Evolutionary conservation across 2,329 filamentous ascomycete genomes (phyloP).

Genomic region (Podosphaera xanthii): DNA sequence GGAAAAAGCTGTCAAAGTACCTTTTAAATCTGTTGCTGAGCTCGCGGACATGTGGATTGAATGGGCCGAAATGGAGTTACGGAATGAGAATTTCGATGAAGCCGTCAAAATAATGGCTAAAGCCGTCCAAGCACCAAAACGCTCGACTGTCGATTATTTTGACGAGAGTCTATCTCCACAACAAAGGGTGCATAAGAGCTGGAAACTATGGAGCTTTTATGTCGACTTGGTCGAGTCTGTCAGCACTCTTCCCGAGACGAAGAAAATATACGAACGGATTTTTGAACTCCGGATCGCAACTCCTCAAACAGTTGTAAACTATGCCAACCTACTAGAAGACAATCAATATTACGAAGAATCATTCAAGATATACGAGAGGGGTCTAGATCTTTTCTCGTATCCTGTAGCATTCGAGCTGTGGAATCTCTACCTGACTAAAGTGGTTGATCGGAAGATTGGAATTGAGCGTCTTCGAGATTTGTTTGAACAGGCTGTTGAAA

Average conservation of each 20-base stretch:
- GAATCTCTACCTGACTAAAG: conserved; percentile 96
- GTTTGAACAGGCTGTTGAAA: conserved; percentile 91
- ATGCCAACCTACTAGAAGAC: conserved; percentile 84
- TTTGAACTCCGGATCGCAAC: conserved; percentile 96
- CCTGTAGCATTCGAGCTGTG: conserved; percentile 95
- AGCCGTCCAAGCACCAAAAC: conserved; percentile 86
- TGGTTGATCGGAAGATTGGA: conserved; percentile 83
- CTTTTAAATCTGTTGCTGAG: conserved; percentile 92
- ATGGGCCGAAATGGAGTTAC: conserved; percentile 95
- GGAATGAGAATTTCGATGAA: conserved; percentile 86
- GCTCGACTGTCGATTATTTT: conserved; percentile 97
- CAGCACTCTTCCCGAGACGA: conserved; percentile 72
- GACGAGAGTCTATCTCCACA: conserved; percentile 86
- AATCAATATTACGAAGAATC: conserved; percentile 90
- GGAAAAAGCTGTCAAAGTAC: conserved; percentile 94
- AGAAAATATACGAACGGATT: conserved; percentile 86
- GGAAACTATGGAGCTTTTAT: conserved; percentile 99
- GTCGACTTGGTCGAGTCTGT: conserved; percentile 94
- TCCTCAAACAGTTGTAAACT: conserved; percentile 95
- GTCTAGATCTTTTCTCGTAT: conserved; percentile 93
- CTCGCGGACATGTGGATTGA: conserved; percentile 97
- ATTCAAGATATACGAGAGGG: conserved; percentile 93
- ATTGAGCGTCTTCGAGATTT: conserved; percentile 86
- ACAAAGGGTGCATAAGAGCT: conserved; percentile 93
- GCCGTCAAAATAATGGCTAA: conserved; percentile 93